phyloP scores from a whole-genome alignment of 768 basidiomycete species.

The Phlebiopsis flavidoalba region DNA sequence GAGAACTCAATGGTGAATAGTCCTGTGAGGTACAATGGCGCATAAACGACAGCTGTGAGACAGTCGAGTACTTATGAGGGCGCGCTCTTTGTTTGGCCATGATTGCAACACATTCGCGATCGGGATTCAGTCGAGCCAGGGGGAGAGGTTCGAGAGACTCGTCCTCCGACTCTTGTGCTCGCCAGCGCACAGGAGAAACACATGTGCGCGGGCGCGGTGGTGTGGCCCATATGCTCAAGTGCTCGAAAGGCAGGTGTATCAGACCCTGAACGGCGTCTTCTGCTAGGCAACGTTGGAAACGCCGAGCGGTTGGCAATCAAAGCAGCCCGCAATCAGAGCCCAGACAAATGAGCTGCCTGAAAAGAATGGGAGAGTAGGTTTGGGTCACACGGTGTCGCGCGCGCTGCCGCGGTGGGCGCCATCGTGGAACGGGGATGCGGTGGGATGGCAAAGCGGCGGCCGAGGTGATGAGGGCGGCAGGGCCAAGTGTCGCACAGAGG shows the following conservation, averaged over 20 bases:
- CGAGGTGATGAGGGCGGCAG: not conserved
- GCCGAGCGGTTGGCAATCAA: not conserved
- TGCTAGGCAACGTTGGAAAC: not conserved
- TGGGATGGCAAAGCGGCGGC: too few species aligned
- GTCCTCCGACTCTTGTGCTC: too few species aligned
- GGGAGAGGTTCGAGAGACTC: too few species aligned
- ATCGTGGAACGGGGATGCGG: not conserved
- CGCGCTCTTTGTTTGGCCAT: too few species aligned
- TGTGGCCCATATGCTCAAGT: not conserved
- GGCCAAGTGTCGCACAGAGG: not conserved
- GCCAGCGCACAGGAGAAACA: not conserved
- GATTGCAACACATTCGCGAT: too few species aligned
- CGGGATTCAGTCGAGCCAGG: too few species aligned
- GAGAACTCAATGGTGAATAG: too few species aligned
- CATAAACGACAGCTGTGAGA: not conserved
- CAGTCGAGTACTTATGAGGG: too few species aligned
- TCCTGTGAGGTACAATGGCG: not conserved
- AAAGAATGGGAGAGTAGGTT: not conserved
- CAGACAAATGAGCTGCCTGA: not conserved
- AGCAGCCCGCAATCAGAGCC: not conserved
- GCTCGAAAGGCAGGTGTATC: not conserved
- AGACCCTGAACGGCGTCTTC: not conserved
- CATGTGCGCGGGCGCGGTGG: not conserved
- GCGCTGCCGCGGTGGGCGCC: not conserved
- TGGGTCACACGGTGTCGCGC: not conserved